Evolutionary conservation across 495 filamentous ascomycete genomes (phyloP), one percentile per base, ranked within the genome.

Genomic region (Aspergillus haitiensis): DNA sequence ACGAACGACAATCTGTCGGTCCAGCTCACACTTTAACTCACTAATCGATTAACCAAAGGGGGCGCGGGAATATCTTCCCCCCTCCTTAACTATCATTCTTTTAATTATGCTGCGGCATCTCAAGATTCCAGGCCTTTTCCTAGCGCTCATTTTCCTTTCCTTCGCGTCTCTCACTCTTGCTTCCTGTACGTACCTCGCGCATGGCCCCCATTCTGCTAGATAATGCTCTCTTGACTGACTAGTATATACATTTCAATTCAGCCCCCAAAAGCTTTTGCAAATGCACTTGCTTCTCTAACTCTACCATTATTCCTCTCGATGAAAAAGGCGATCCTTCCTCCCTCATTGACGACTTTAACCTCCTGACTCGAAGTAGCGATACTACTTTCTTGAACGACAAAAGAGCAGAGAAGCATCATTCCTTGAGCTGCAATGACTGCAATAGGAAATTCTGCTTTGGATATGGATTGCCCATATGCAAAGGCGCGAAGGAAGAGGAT

Each of bases 231-330:
- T 16, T 12, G 21, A 47, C 67, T 69, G 52, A 67, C 53, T 35
- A 12, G 16, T 27, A 27, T 27, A 27, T 49, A n/a, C 44, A 46
- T 39, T 32, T 53, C 15, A 15, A 39, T 49, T 2, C 31, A 80
- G 77, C 71, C n/a, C 77, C 91, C 15, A 89, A 89, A 21, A 90
- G 91, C 36, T 98, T 97, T 78, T 98, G 94, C 86, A 98, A 97
- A 88, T 98, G 94, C 75, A 96, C 89, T 57, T 98, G 94, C 77
- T 88, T 89, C 78, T 83, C 84, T 55, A 96, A 97, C 77, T 90
- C 85, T 78, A 96, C 89, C 57, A 92, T 98, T 61, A 96, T 98
- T 69, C 70, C 78, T 56, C 72, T 74, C 47, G 64, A 75, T 40
- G 66, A 57, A 13, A 70, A 73, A 32, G 60, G 67, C 47, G 67